Base-by-base conservation (phyloP, 2,329 filamentous ascomycete genomes). In the Colletotrichum caudatum region DNA sequence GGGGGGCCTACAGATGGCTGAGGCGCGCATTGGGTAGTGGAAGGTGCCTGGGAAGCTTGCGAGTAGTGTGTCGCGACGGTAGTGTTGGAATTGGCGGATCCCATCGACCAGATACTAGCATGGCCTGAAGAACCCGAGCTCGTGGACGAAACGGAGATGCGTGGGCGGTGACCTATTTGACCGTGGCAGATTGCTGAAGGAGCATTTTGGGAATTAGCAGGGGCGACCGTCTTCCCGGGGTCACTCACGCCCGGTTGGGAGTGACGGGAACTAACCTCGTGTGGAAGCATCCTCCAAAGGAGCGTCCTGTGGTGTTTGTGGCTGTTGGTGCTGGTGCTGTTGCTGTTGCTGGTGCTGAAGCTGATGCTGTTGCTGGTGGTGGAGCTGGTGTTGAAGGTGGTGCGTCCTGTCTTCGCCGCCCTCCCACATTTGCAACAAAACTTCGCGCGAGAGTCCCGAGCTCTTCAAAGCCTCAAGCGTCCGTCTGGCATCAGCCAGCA, bases 71-170 rank as follows among this genome's bases (percentile, higher is more conserved):
- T 79, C 51, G 79, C 77, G 66, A 79, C 74, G 39, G 74, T 74
- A 33, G 73, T 70, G n/a, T 71, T 74, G 16, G 73, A 75, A 41
- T 73, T 71, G 26, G 73, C 64, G 53, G 72, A 75, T n/a, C 73
- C 72, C 74, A 83, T 80, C 54, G 81, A 81, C 9, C 82, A 75
- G 50, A 75, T 74, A 48, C 73, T 74, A 29, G 73, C 74, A 54
- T 85, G 83, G n/a, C 84, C 84, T 5, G 84, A 86, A 23, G 84
- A 86, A 23, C 82, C 82, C 14, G 84, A 85, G 76, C 84, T 86
- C 9, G 84, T 84, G 3, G 85, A 86, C 0, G 85, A 87, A 44
- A 84, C 80, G n/a, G 83, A 84, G 65, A 85, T 84, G 60, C 83
- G 79, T 44, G 83, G 81, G 44, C 82, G 82, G 75, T 78, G 76